Conservation (phyloP, 441 rosid genomes). For the Melianthus villosus region DNA sequence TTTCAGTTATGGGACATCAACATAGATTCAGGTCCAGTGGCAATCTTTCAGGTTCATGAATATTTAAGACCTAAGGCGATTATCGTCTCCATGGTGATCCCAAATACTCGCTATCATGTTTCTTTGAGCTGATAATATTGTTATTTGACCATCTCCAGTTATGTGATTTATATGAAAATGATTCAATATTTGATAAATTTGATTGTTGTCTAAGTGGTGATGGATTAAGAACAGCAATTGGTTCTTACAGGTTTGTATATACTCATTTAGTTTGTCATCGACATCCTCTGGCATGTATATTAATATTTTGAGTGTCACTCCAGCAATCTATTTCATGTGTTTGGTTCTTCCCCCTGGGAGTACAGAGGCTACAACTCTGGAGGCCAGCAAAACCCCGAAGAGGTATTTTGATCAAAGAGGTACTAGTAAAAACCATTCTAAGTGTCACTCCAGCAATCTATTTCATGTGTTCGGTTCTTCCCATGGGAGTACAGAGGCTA, state of each 20-base stretch:
- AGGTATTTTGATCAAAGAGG: conserved; percentile 31
- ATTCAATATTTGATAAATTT: conserved; percentile 90
- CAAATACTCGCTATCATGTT: conserved; percentile 1
- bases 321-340: conserved; percentile 87
- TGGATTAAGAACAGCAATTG: conserved; percentile 80
- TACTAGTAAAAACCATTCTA: too few species aligned
- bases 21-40: conserved; percentile 90
- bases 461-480: conserved; percentile 79
- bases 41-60: conserved; percentile 88
- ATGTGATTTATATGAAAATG: conserved; percentile 85
- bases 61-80: conserved; percentile 75
- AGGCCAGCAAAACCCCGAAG: conserved; percentile 93
- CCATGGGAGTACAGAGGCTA: conserved; percentile 49
- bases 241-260: conserved; percentile 67
- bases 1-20: conserved; percentile 86
- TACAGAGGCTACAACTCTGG: conserved; percentile 58
- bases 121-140: conserved; percentile 5
- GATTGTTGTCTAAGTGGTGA: conserved; percentile 91
- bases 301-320: conserved; percentile 7
- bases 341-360: conserved; percentile 56
- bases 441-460: conserved; percentile 9
- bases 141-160: conserved; percentile 28
- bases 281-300: conserved; percentile 3
- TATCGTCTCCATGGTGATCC: conserved; percentile 4
- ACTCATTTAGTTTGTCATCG: background rate